Evolutionary conservation across 2,329 filamentous ascomycete species (phyloP).

Genomic region (Elsinoe arachidis): DNA sequence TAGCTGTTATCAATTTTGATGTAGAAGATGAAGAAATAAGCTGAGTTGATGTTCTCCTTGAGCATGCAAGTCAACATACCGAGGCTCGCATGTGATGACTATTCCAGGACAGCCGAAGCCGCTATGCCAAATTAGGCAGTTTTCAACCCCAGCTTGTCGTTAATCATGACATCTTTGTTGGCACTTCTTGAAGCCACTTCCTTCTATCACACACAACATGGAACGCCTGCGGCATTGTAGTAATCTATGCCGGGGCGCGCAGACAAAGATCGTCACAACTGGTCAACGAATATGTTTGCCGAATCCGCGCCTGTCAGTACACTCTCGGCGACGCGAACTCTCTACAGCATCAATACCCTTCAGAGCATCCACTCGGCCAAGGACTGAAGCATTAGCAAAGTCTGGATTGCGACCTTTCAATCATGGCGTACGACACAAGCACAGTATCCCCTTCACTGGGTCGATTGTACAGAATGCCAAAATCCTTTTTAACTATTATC

Average conservation of each 20-base stretch:
- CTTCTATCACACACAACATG: no score
- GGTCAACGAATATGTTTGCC: no score
- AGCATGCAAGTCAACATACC: background rate
- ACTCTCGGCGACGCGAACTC: no score
- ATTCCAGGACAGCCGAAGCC: background rate
- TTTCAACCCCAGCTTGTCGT: background rate
- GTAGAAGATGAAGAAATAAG: background rate
- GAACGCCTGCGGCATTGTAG: no score
- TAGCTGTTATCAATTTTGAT: background rate
- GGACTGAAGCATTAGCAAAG: no score
- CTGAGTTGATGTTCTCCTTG: background rate
- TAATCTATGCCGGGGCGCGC: no score
- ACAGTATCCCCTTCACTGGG: constrained; percentile 5
- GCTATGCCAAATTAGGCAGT: background rate
- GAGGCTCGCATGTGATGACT: constrained; percentile 7
- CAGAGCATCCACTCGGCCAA: no score
- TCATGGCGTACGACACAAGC: constrained; percentile 1
- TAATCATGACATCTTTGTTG: no score
- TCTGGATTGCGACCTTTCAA: background rate
- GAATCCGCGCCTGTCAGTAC: no score
- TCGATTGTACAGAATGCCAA: constrained; percentile 19
- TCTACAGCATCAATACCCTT: no score
- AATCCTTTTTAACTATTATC: constrained; percentile 31
- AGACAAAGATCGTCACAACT: no score
- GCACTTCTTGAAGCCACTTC: no score